Evolutionary conservation across 176 grass and related monocot species (phyloP).

Genomic region (Puccinellia tenuiflora): DNA sequence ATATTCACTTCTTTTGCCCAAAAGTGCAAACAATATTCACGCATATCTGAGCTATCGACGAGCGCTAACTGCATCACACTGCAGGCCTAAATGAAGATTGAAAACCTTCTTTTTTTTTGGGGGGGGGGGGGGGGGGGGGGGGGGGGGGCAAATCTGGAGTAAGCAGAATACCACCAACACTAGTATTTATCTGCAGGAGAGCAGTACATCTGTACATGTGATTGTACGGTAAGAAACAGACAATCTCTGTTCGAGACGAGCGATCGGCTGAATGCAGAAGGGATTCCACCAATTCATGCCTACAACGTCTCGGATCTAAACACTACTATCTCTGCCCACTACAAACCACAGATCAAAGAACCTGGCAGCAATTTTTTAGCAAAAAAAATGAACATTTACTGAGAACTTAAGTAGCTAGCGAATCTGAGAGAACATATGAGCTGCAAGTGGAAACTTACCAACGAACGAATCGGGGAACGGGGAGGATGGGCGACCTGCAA

Average conservation of each 20-base stretch:
- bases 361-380: not conserved
- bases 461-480: not conserved
- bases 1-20: not conserved
- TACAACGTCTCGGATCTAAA: not conserved
- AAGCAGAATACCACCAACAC: not conserved
- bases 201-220: not conserved
- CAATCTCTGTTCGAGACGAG: not conserved
- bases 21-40: not conserved
- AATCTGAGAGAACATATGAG: not conserved
- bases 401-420: not conserved
- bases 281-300: not conserved
- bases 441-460: not conserved
- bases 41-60: not conserved
- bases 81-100: not conserved
- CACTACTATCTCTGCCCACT: not conserved
- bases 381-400: not conserved
- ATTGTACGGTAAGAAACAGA: not conserved
- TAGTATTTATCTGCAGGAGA: not conserved
- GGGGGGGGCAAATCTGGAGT: not conserved
- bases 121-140: too few relatives aligned
- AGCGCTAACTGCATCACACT: not conserved
- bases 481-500: not conserved
- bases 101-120: not conserved
- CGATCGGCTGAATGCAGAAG: not conserved
- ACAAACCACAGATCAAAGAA: not conserved